A percentile compares a stretch with the other conserved stretches of the same genome.
These are phyloP conservation scores for Fusarium sp. DNA, from an alignment of 2,329 filamentous ascomycete genomes.

Conservation along the genomic window DNA sequence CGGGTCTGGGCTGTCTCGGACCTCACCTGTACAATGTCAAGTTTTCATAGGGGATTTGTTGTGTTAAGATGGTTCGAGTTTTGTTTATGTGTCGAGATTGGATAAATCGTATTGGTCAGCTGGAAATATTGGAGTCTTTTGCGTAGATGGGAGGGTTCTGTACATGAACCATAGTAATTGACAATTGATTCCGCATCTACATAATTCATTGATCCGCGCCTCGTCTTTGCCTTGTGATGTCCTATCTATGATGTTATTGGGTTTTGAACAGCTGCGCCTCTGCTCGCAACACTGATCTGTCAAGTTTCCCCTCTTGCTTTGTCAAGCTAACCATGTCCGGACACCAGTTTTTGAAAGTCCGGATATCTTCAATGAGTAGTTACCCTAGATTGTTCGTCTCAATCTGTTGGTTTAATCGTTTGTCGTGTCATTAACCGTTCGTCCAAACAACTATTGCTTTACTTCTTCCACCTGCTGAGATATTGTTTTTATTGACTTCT, in stretches of 20 bases:
- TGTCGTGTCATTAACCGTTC: too few relatives aligned
- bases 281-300: neutral
- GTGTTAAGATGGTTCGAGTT: constrained; percentile 46
- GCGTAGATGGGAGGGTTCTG: constrained; percentile 58
- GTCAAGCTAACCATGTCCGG: neutral
- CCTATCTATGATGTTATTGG: neutral
- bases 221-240: neutral
- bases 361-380: neutral
- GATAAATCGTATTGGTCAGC: constrained; percentile 50
- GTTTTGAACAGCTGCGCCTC: neutral
- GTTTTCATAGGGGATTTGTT: constrained; percentile 28
- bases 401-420: neutral
- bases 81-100: constrained; percentile 48
- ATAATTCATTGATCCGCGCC: neutral
- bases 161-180: constrained; percentile 55
- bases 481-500: neutral
- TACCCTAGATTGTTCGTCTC: neutral
- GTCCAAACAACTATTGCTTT: neutral
- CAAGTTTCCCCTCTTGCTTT: neutral
- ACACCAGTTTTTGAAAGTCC: neutral
- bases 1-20: constrained; percentile 24
- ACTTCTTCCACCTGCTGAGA: neutral
- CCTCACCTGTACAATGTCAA: constrained; percentile 41
- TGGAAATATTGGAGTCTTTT: constrained; percentile 54
- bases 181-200: constrained; percentile 48